Evolutionary conservation across 2,329 filamentous ascomycete species (phyloP).

Genomic region (Colletotrichum shisoi): DNA sequence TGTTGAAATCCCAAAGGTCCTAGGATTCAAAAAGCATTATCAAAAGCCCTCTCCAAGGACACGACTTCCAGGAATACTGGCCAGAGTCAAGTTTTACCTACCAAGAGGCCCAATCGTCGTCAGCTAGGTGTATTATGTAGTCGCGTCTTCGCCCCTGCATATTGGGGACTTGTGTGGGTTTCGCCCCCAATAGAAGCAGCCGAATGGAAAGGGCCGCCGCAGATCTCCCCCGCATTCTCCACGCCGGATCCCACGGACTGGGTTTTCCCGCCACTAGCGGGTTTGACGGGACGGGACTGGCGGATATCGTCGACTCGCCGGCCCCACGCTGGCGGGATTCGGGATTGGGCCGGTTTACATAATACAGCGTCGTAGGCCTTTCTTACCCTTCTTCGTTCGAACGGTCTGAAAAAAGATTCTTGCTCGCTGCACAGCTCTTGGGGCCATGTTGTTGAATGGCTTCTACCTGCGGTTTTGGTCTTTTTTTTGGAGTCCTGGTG

Average conservation of each 20-base stretch:
- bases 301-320: slow-evolving; percentile 3
- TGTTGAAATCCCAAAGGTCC: too few species aligned
- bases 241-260: slow-evolving; percentile 7
- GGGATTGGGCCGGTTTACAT: slow-evolving; percentile 14
- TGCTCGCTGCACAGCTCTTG: neutral
- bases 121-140: neutral
- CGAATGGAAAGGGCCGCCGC: slow-evolving; percentile 10
- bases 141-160: slow-evolving; percentile 10
- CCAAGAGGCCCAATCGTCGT: neutral
- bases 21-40: too few species aligned
- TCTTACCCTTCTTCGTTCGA: neutral
- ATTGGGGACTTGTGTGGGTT: neutral
- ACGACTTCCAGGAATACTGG: neutral
- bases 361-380: neutral
- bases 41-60: neutral
- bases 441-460: neutral
- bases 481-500: neutral
- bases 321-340: slow-evolving; percentile 28
- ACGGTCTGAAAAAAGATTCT: neutral
- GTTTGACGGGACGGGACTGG: slow-evolving; percentile 31
- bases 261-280: slow-evolving; percentile 34
- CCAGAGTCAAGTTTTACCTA: neutral
- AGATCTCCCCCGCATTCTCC: slow-evolving; percentile 34
- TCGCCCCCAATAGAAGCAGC: slow-evolving; percentile 1
- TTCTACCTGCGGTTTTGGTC: neutral